Base-by-base conservation (phyloP, 2,329 filamentous ascomycete species). In the Colletotrichum eremochloae region DNA sequence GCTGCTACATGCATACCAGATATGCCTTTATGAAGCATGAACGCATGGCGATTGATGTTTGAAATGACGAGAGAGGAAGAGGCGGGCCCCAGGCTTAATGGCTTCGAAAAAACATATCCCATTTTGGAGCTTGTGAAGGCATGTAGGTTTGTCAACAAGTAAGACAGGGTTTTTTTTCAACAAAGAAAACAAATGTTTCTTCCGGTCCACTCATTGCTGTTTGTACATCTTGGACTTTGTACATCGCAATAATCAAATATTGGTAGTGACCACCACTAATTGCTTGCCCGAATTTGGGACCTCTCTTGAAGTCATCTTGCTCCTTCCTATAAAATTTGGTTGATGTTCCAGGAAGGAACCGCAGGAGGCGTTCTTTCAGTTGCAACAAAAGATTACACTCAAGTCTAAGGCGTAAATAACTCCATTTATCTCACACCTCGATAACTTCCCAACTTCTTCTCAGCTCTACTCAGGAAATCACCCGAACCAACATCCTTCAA, bases 1-100 rank as follows among this genome's bases (percentile, higher is more conserved):
- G 29, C 1, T 12, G 5, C 7, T 20, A 14, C 18, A 14, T n/a
- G n/a, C 1, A 3, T 20, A 1, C 1, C 8, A 5, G 8, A 1
- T 7, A 31, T 31, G 46, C 4, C 11, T 24, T 38, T 3, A 50
- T 8, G 40, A 38, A 18, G 58, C 20, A 38, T 5, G 14, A 8
- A 15, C 5, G 12, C 7, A 12, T 14, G 12, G n/a, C 3, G 40
- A 5, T 33, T 9, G 14, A 7, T 33, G 14, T 40, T 14, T 2
- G 29, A 42, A 20, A 4, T 46, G 15, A 8, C 15, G 20, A 5
- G 42, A 3, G 14, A 20, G 40, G 7, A 61, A 46, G 12, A 44
- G n/a, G 44, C 60, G 3, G 31, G 31, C 3, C 44, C 9, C 33
- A 6, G 15, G 50, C 18, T 53, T 24, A 8, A 53, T 14, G 7